Evolutionary conservation across 163 green algal genomes (phyloP), one percentile per base, ranked within the genome.

Genomic region (Prototheca stagnorum): DNA sequence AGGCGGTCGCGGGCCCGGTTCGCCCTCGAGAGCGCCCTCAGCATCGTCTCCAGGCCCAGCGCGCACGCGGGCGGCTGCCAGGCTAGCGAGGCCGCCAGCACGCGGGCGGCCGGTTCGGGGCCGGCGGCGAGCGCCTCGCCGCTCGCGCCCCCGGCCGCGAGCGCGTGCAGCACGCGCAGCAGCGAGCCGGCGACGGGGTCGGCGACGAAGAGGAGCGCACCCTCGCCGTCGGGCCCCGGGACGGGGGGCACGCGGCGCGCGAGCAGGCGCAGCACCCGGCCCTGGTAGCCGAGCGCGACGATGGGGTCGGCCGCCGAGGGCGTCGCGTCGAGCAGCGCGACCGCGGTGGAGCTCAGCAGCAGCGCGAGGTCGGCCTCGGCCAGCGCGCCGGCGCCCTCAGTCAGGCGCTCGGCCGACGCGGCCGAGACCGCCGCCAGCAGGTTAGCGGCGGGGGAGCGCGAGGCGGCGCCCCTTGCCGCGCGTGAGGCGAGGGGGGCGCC

Each of bases 91-190:
- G 33, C 11, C 33, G 33, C 33, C 11, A 39, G 14, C 14, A 11
- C 33, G 11, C 11, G 11, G 33, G 51, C 49, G 4, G 57, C 50
- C 16, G 73, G 50, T 39, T 69, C 11, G 11, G 33, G 14, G 33
- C 33, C 33, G 33, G 11, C 14, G 33, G 33, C 11, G 33, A 39
- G 33, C 33, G 33, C 11, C 33, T 39, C 11, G 33, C 33, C 11
- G 11, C 11, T 11, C 33, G 14, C 11, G 33, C 33, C 33, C 11
- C 33, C 33, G 33, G 56, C 17, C 7, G 16, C 41, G 12, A n/a
- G n/a, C n/a, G 19, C 39, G 62, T 85, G 76, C 35, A 82, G 52
- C 42, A 86, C 47, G 22, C 74, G 64, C 62, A 85, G 53, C 1
- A 51, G 58, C 19, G 47, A 67, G 33, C 76, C 78, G 6, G 59